These are phyloP conservation scores for Mortierella hygrophila DNA, from an alignment of 192 early-diverging fungal species.

Conservation along the genomic window DNA sequence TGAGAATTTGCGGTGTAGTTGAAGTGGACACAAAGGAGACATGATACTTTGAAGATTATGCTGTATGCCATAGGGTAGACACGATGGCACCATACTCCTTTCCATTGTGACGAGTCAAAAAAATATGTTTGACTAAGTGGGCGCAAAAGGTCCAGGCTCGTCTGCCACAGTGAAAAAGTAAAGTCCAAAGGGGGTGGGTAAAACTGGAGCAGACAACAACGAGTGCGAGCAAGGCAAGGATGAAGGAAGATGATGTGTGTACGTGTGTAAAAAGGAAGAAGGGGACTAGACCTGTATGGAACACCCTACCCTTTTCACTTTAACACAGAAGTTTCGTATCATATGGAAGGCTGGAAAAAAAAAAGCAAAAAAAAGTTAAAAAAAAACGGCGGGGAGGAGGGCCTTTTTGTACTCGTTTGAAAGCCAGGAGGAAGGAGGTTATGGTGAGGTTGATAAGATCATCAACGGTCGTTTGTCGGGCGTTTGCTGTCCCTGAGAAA, in stretches of 20 bases:
- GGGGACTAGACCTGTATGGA: not conserved
- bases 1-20: too few relatives aligned
- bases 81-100: too few relatives aligned
- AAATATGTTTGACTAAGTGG: too few relatives aligned
- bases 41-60: too few relatives aligned
- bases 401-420: constrained; percentile 2
- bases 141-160: too few relatives aligned
- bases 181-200: not conserved
- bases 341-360: not conserved
- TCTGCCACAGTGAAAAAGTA: not conserved
- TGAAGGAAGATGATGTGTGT: not conserved
- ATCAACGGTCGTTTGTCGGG: not conserved
- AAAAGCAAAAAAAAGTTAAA: not conserved
- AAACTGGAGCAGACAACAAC: not conserved
- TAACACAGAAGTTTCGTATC: not conserved
- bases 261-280: not conserved
- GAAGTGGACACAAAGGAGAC: too few relatives aligned
- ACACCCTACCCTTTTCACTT: not conserved
- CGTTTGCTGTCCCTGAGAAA: too few relatives aligned
- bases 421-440: not conserved
- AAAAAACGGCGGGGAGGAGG: not conserved
- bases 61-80: too few relatives aligned
- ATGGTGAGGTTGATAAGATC: not conserved
- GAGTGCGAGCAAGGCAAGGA: not conserved
- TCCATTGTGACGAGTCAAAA: too few relatives aligned